Evolutionary conservation across 129 eudicot species (phyloP).

Genomic region (Chrysanthemum lavandulifolium): DNA sequence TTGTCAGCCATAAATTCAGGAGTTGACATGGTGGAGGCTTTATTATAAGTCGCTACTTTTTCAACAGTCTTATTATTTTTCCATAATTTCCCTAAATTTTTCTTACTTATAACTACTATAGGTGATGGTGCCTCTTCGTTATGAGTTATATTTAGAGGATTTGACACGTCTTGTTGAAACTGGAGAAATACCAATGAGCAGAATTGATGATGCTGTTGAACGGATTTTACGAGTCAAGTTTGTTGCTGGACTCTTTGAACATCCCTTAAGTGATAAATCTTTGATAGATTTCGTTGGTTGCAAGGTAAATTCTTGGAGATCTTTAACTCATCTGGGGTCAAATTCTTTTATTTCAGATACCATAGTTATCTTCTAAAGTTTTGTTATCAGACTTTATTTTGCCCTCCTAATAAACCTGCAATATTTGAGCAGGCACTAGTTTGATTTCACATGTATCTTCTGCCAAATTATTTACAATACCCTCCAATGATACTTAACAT

Average conservation of each 20-base stretch:
- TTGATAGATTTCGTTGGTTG: constrained; percentile 69
- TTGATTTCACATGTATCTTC: too few relatives aligned
- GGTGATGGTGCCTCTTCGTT: constrained; percentile 80
- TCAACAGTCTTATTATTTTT: neutral
- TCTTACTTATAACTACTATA: constrained; percentile 3
- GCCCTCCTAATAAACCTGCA: constrained; percentile 19
- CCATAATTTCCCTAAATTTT: neutral
- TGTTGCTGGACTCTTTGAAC: constrained; percentile 65
- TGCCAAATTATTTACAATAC: too few relatives aligned
- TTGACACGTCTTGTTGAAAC: constrained; percentile 56
- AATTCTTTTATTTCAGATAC: too few relatives aligned
- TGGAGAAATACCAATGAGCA: constrained; percentile 56
- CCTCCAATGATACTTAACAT: too few relatives aligned
- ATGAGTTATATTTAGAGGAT: constrained; percentile 54
- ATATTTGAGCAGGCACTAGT: too few relatives aligned
- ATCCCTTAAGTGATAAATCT: constrained; percentile 69
- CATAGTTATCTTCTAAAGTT: too few relatives aligned
- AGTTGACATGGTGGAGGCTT: constrained; percentile 45
- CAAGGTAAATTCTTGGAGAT: constrained; percentile 44
- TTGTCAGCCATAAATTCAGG: constrained; percentile 65
- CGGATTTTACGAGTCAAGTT: constrained; percentile 75
- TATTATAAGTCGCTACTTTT: neutral
- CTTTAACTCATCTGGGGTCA: too few relatives aligned
- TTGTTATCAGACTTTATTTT: neutral
- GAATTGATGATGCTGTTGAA: constrained; percentile 82